These are phyloP conservation scores for Phytophthora citrophthora DNA, from an alignment of 352 stramenopile species.

Conservation along the genomic window DNA sequence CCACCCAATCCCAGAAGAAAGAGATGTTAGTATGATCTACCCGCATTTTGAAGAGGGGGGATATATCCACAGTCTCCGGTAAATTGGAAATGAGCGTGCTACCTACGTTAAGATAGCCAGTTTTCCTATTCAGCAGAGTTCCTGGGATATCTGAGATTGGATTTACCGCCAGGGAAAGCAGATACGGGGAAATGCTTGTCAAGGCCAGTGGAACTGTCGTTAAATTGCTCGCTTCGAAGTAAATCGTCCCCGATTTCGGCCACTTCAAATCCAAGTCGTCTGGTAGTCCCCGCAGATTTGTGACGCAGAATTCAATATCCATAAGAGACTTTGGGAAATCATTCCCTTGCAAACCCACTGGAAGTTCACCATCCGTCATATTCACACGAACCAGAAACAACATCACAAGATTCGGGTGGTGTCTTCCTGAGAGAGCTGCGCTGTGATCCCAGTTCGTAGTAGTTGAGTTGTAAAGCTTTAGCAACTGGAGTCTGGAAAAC, in stretches of 20 bases:
- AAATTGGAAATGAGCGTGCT: constrained; percentile 14
- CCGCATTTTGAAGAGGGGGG: constrained; percentile 6
- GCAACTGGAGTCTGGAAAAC: constrained; percentile 35
- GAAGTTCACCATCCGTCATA: constrained; percentile 10
- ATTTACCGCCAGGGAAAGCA: no score
- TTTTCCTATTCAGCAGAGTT: no score
- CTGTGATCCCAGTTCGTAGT: constrained; percentile 32
- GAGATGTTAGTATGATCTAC: constrained; percentile 25
- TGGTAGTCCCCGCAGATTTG: constrained; percentile 25
- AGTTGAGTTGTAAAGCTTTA: constrained; percentile 48
- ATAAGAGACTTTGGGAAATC: constrained; percentile 5
- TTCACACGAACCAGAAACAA: constrained; percentile 38
- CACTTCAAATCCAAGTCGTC: constrained; percentile 42
- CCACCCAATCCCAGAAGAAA: constrained; percentile 29
- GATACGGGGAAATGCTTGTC: no score
- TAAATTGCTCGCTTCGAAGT: constrained; percentile 22
- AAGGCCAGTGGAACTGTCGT: no score
- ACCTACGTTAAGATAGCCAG: constrained; percentile 21
- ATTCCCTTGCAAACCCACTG: constrained; percentile 6
- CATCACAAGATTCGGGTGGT: constrained; percentile 42
- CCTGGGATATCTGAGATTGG: no score
- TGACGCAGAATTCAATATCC: constrained; percentile 39
- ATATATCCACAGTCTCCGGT: constrained; percentile 10
- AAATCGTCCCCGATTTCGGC: constrained; percentile 20
- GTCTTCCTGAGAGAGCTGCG: constrained; percentile 27